Evolutionary conservation across 768 basidiomycete species (phyloP), one percentile per base, ranked within the genome.

Genomic region (Tephrocybe sp.): DNA sequence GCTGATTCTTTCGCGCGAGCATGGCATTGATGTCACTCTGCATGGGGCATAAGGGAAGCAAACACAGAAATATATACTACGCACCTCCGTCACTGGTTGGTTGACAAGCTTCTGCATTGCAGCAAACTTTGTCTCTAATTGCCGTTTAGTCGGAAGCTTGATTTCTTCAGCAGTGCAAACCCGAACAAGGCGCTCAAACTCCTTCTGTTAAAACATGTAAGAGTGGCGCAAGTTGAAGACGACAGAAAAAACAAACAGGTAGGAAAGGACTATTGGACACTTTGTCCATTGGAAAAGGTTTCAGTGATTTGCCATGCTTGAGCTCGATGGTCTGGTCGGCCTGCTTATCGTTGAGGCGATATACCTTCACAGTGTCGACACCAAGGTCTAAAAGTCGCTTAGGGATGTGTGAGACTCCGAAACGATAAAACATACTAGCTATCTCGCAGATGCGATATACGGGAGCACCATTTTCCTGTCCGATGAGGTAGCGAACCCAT

Each of bases 361-460:
- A 94, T 0, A 84, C 76, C 62, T 87, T 86, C 24, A 77, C 67
- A 15, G 69, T 58, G 36, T 82, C 76, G 39, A 71, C 64, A 22
- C 74, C 71, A 37, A 87, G 68, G 61, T 77, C 81, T 79, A 54
- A 24, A 3, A 16, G 16, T n/a, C 9, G 12, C 52, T 25, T 45
- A 48, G 38, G 27, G 8, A 21, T 3, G 11, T n/a, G 18, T 23
- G 51, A 49, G 43, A 18, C 25, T 24, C 38, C 30, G 34, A 15
- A n/a, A n/a, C 29, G 27, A 31, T 30, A 25, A 42, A 24, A 74
- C 90, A 57, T 49, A 94, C 94, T 80, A 16, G 69, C 66, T 30
- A 98, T 74, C 67, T 90, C 80, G 61, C 91, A 94, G 40, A 94
- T 77, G 47, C 94, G 80, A 66, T 97, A 97, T 18, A 88, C 78